These are phyloP conservation scores for Aethionema arabicum DNA, from an alignment of 345 rosid species.

Conservation along the genomic window DNA sequence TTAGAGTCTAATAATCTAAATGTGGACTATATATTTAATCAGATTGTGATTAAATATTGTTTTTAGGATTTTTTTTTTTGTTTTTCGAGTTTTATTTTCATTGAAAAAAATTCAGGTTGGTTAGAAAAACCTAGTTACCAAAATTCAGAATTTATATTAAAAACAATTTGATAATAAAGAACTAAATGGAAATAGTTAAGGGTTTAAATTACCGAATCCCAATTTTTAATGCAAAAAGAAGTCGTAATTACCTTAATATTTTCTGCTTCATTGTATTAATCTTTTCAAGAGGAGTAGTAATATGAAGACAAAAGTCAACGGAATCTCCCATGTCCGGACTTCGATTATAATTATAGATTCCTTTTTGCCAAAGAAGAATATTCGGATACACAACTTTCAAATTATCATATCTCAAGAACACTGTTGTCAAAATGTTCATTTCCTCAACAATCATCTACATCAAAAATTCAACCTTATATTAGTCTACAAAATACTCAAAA, in stretches of 20 bases:
- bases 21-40: too few relatives aligned
- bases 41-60: too few relatives aligned
- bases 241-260: constrained; percentile 47
- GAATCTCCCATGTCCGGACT: constrained; percentile 93
- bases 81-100: too few relatives aligned
- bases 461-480: not conserved
- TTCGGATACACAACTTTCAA: constrained; percentile 67
- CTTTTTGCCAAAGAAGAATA: constrained; percentile 54
- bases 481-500: too few relatives aligned
- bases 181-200: too few relatives aligned
- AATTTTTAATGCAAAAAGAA: not conserved
- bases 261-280: constrained; percentile 57
- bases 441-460: constrained; percentile 78
- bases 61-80: too few relatives aligned
- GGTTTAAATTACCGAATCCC: too few relatives aligned
- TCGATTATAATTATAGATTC: constrained; percentile 70
- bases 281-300: constrained; percentile 68
- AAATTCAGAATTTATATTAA: too few relatives aligned
- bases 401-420: constrained; percentile 80
- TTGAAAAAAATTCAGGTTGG: too few relatives aligned
- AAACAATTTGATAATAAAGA: too few relatives aligned
- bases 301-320: constrained; percentile 59
- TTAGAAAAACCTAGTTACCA: too few relatives aligned
- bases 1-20: too few relatives aligned
- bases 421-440: constrained; percentile 88